These are phyloP conservation scores for Yamadazyma scolyti DNA, from an alignment of 805 yeast species.

Conservation along the genomic window DNA sequence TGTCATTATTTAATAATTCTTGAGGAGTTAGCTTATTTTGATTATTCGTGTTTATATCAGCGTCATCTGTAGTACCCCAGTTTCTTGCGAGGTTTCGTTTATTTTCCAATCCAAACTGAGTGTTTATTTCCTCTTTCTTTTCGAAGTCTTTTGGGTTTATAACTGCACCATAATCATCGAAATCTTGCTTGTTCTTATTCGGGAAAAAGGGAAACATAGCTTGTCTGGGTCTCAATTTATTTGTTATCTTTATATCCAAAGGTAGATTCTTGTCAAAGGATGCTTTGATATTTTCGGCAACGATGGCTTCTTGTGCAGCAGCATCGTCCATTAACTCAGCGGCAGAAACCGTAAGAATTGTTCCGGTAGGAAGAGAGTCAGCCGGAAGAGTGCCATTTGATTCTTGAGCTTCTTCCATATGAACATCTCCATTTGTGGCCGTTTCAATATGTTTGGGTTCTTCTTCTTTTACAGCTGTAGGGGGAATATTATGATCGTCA, in stretches of 20 bases:
- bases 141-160: slow-evolving; percentile 64
- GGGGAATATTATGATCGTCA: too few relatives aligned
- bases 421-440: slow-evolving; percentile 4
- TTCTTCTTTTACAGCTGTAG: too few relatives aligned
- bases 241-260: slow-evolving; percentile 49
- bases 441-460: slow-evolving; percentile 22
- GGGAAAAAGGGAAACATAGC: slow-evolving; percentile 75
- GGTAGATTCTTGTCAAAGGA: slow-evolving; percentile 42
- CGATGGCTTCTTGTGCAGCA: slow-evolving; percentile 38
- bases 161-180: slow-evolving; percentile 86
- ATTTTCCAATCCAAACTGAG: slow-evolving; percentile 34
- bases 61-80: slow-evolving; percentile 21
- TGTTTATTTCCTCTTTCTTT: slow-evolving; percentile 48
- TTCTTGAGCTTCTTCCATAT: neutral
- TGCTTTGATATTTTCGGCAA: slow-evolving; percentile 34
- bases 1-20: slow-evolving; percentile 37
- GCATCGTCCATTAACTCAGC: slow-evolving; percentile 23
- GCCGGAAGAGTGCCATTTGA: slow-evolving; percentile 5
- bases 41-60: slow-evolving; percentile 15
- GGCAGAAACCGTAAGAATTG: slow-evolving; percentile 3
- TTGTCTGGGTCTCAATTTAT: slow-evolving; percentile 46
- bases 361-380: neutral
- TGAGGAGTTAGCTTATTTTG: slow-evolving; percentile 38
- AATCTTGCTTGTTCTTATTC: slow-evolving; percentile 44
- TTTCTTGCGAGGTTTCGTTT: slow-evolving; percentile 29